Conservation (phyloP, 139 green algal species). For the Chlorella sorokiniana region DNA sequence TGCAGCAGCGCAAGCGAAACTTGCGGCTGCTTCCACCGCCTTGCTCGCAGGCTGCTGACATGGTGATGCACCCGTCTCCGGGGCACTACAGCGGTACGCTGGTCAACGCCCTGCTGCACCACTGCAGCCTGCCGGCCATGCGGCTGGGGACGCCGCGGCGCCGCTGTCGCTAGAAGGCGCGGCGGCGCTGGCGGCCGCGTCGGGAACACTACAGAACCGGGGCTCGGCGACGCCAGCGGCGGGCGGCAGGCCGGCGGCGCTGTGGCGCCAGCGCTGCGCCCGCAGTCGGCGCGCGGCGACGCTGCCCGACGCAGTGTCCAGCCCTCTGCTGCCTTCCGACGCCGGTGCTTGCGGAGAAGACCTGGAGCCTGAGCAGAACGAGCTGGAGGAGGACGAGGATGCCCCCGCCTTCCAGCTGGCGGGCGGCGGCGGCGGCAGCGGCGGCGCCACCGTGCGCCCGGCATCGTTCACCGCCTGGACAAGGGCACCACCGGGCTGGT, state of each 20-base stretch:
- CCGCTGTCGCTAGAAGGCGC: constrained; percentile 25
- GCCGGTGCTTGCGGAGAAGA: too few species aligned
- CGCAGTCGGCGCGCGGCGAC: too few species aligned
- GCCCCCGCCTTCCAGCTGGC: constrained; percentile 12
- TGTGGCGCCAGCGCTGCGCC: too few species aligned
- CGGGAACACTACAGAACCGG: too few species aligned
- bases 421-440: neutral
- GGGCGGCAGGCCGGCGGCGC: too few species aligned
- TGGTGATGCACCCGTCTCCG: constrained; percentile 90
- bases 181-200: neutral
- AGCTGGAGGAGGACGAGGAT: constrained; percentile 16
- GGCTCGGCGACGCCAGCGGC: too few species aligned
- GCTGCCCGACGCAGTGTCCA: too few species aligned
- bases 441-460: constrained; percentile 66
- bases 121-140: constrained; percentile 75
- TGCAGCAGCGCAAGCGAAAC: neutral
- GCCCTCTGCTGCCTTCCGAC: neutral
- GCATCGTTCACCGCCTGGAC: constrained; percentile 98
- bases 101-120: constrained; percentile 96
- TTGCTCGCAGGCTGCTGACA: constrained; percentile 57
- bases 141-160: neutral
- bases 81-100: constrained; percentile 88
- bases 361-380: neutral
- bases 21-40: neutral
- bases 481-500: constrained; percentile 91